Conservation (phyloP, 2,329 filamentous ascomycete genomes). For the Pleurostoma richardsiae region DNA sequence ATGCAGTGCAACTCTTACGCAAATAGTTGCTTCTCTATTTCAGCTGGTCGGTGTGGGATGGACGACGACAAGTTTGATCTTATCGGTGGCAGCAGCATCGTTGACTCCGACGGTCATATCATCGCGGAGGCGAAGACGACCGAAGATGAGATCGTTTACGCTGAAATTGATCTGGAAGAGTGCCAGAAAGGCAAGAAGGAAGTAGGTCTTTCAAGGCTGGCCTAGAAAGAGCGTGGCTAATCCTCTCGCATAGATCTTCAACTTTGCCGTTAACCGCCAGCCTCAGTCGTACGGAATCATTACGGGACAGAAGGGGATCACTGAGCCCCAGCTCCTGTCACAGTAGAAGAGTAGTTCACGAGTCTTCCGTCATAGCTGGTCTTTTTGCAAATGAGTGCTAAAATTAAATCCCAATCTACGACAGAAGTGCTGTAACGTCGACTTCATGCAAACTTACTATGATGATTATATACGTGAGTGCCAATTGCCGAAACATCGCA, state of each 20-base stretch:
- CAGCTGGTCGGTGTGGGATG: not conserved
- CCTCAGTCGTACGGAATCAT: not conserved
- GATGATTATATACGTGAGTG: no score
- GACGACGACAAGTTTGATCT: not conserved
- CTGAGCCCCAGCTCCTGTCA: not conserved
- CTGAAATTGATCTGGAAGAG: conserved; percentile 13
- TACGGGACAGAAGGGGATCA: not conserved
- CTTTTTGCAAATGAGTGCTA: no score
- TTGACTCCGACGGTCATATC: not conserved
- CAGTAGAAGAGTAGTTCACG: not conserved
- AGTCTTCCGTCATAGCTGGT: no score
- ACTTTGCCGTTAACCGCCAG: not conserved
- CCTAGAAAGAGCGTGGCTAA: not conserved
- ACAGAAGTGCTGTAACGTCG: no score
- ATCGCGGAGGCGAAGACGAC: conserved; percentile 16
- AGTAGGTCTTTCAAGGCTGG: not conserved
- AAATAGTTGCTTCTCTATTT: not conserved
- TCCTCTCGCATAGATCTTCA: not conserved
- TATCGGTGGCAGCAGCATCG: not conserved
- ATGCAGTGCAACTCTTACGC: not conserved
- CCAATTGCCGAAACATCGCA: no score
- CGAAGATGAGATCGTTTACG: not conserved
- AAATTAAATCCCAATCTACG: no score
- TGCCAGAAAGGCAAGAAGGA: conserved; percentile 6
- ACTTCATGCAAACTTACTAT: no score